These are phyloP conservation scores for Marsdenia floribunda DNA, from an alignment of 257 asterid species.

Conservation along the genomic window DNA sequence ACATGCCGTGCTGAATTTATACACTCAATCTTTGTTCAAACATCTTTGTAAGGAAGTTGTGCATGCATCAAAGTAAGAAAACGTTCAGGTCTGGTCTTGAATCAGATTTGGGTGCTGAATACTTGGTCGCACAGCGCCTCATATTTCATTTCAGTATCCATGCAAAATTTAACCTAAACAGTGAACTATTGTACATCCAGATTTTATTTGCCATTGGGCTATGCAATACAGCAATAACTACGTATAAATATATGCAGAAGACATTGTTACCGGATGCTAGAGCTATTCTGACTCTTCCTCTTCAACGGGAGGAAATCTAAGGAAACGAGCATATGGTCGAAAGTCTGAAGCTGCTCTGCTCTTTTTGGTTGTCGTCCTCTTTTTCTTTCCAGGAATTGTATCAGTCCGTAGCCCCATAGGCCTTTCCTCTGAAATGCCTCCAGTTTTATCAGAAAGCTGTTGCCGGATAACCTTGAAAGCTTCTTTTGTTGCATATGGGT, in stretches of 20 bases:
- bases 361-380: conserved; percentile 43
- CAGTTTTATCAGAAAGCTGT: conserved; percentile 45
- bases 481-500: conserved; percentile 91
- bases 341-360: conserved; percentile 32
- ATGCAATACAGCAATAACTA: no score
- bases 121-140: no score
- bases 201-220: neutral
- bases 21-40: no score
- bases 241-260: neutral
- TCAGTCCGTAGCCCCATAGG: conserved; percentile 42
- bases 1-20: no score
- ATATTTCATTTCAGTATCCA: neutral
- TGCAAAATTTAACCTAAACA: neutral
- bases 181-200: neutral
- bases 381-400: conserved; percentile 43
- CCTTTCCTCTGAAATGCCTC: conserved; percentile 33
- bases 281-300: conserved; percentile 52
- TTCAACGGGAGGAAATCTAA: conserved; percentile 51
- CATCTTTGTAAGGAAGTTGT: no score
- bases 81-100: no score
- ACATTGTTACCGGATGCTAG: neutral
- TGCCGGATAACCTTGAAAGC: conserved; percentile 82
- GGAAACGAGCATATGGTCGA: conserved; percentile 53
- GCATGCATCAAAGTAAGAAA: no score
- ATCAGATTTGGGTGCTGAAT: no score